These are phyloP conservation scores for Phtheirospermum japonicum DNA, from an alignment of 257 asterid genomes.

Conservation along the genomic window DNA sequence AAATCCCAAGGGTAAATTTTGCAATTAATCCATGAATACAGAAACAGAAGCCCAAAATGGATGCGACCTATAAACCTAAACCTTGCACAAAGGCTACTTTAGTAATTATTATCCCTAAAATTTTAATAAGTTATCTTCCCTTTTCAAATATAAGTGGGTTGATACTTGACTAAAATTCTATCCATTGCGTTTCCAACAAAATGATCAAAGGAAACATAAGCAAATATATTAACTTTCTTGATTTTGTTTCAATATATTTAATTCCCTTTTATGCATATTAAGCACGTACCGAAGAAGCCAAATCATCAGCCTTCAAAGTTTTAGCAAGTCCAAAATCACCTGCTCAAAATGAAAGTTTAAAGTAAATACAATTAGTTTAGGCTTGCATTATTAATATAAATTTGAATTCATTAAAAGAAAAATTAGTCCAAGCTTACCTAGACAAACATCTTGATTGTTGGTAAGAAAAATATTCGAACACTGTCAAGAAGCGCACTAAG, in stretches of 20 bases:
- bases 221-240: background rate
- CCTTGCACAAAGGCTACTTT: too few relatives aligned
- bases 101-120: background rate
- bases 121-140: conserved; percentile 12
- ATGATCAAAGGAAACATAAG: conserved; percentile 15
- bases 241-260: too few relatives aligned
- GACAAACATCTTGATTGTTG: conserved; percentile 85
- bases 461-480: conserved; percentile 98
- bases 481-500: conserved; percentile 52
- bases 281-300: too few relatives aligned
- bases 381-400: background rate
- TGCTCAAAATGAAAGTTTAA: too few relatives aligned
- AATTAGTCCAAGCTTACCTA: conserved; percentile 51
- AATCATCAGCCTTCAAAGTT: too few relatives aligned
- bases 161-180: background rate
- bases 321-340: too few relatives aligned
- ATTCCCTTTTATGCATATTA: too few relatives aligned
- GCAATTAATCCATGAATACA: too few relatives aligned
- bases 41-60: too few relatives aligned
- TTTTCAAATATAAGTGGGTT: background rate
- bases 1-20: too few relatives aligned
- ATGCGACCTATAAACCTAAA: too few relatives aligned
- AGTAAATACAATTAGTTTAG: conserved; percentile 21
- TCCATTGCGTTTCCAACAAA: conserved; percentile 8
- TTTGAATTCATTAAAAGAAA: conserved; percentile 22